phyloP scores from a whole-genome alignment of 2,329 filamentous ascomycete genomes.

The Nigrograna mackinnonii region DNA sequence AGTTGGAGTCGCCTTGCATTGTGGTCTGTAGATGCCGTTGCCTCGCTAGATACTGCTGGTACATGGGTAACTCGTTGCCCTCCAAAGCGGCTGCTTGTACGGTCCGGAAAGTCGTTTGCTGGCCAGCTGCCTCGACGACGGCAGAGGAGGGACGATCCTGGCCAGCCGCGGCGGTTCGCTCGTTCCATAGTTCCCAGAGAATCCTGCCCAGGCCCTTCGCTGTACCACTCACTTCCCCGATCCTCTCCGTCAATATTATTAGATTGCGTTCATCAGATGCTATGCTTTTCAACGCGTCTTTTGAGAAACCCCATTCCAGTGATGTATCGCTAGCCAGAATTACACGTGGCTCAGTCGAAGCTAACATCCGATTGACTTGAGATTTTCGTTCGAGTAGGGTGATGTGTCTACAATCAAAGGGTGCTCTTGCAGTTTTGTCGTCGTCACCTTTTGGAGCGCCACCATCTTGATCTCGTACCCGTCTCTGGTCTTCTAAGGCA shows the following conservation, averaged over 20 bases:
- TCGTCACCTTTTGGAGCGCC: constrained; percentile 42
- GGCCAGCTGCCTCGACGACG: constrained; percentile 67
- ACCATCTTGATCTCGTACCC: constrained; percentile 43
- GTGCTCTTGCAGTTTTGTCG: constrained; percentile 62
- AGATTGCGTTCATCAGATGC: constrained; percentile 80
- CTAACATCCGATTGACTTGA: constrained; percentile 73
- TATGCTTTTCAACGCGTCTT: constrained; percentile 73
- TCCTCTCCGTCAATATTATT: constrained; percentile 82
- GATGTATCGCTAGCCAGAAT: constrained; percentile 90
- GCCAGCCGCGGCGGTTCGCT: constrained; percentile 21
- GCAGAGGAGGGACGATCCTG: constrained; percentile 46
- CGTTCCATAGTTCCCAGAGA: constrained; percentile 66
- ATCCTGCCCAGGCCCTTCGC: constrained; percentile 64
- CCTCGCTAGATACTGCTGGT: constrained; percentile 90
- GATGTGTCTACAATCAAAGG: constrained; percentile 88
- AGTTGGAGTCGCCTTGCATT: constrained; percentile 66
- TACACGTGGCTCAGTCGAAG: constrained; percentile 63
- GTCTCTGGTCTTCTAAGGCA: constrained; percentile 31
- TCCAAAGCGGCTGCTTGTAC: constrained; percentile 66
- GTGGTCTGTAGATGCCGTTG: constrained; percentile 86
- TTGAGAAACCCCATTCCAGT: constrained; percentile 93
- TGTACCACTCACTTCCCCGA: constrained; percentile 45
- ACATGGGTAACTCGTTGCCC: constrained; percentile 75
- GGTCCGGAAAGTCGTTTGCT: constrained; percentile 29
- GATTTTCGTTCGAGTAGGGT: constrained; percentile 80